Percentiles rank a stretch among this genome's conserved stretches.
Conservation (phyloP, 129 eudicot genomes). For the Logfia minima region DNA sequence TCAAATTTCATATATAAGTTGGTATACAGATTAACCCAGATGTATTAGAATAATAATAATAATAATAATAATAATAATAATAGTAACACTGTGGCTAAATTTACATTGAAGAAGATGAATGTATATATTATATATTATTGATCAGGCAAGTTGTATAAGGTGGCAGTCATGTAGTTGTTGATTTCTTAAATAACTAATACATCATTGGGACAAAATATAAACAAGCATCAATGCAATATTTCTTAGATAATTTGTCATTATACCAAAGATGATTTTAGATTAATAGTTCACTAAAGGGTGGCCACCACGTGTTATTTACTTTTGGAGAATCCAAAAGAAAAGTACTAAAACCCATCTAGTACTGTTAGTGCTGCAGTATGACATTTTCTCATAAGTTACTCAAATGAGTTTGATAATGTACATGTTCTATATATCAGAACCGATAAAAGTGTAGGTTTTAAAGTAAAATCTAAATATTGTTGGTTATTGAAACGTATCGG, state of each 20-base stretch:
- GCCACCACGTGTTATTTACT: too few relatives aligned
- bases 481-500: background rate
- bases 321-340: too few relatives aligned
- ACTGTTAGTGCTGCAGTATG: too few relatives aligned
- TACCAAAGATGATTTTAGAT: background rate
- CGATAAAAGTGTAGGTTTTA: too few relatives aligned
- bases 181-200: too few relatives aligned
- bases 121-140: background rate
- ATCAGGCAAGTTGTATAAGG: background rate
- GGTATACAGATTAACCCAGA: constrained; percentile 13
- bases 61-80: too few relatives aligned
- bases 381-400: too few relatives aligned
- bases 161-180: background rate
- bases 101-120: constrained; percentile 3
- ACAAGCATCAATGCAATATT: background rate
- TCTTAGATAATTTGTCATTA: background rate
- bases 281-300: background rate
- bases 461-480: too few relatives aligned
- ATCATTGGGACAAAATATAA: background rate
- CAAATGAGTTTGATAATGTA: too few relatives aligned
- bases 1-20: constrained; percentile 6
- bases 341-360: too few relatives aligned
- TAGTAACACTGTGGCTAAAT: background rate
- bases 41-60: background rate
- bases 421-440: too few relatives aligned